These are phyloP conservation scores for Cenchrus purpureus DNA, from an alignment of 176 grass and related monocot genomes.

Conservation along the genomic window DNA sequence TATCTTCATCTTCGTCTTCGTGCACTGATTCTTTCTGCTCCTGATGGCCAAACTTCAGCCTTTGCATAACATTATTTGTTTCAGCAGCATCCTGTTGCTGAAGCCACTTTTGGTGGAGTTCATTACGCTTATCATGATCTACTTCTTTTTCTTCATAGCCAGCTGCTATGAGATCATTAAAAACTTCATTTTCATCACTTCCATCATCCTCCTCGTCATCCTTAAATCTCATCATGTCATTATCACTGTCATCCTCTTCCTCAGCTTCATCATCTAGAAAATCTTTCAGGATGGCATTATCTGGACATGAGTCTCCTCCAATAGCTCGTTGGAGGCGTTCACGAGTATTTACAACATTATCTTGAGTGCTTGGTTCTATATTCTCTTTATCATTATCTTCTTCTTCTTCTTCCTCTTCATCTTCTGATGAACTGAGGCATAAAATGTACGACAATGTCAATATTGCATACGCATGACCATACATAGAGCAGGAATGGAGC, in stretches of 20 bases:
- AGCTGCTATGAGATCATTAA: constrained; percentile 88
- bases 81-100: constrained; percentile 77
- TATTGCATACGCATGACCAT: constrained; percentile 22
- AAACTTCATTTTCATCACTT: constrained; percentile 74
- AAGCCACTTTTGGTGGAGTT: constrained; percentile 96
- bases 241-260: constrained; percentile 98
- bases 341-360: constrained; percentile 32
- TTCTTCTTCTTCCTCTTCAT: constrained; percentile 68
- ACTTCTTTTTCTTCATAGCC: constrained; percentile 73
- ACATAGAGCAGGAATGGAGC: constrained; percentile 21
- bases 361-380: constrained; percentile 43
- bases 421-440: constrained; percentile 70
- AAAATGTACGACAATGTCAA: constrained; percentile 26
- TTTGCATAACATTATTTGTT: constrained; percentile 84
- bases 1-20: constrained; percentile 64
- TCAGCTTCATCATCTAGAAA: constrained; percentile 95
- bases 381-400: constrained; percentile 81
- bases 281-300: constrained; percentile 58
- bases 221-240: constrained; percentile 83
- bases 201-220: constrained; percentile 77
- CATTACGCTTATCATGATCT: constrained; percentile 77
- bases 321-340: constrained; percentile 23
- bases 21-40: constrained; percentile 59
- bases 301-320: constrained; percentile 45
- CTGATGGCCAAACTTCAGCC: constrained; percentile 61